Conservation (phyloP, 192 early-diverging fungal genomes). For the Coemansia sp. region DNA sequence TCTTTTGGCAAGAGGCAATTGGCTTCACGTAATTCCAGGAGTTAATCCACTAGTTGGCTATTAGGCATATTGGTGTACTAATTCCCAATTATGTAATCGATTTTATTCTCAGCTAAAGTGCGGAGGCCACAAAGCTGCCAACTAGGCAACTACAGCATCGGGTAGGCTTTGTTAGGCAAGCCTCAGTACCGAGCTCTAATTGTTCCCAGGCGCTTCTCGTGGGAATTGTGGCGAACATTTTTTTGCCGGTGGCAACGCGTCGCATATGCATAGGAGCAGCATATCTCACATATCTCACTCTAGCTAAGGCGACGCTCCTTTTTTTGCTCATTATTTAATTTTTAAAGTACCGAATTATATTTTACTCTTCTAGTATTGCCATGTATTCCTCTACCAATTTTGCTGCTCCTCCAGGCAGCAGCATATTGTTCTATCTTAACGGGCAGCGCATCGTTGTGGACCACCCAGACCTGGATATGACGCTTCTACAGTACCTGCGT, state of each 20-base stretch:
- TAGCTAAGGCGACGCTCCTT: neutral
- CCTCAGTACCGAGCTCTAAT: too few relatives aligned
- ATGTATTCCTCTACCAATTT: neutral
- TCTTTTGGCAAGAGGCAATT: neutral
- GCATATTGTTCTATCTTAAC: conserved; percentile 62
- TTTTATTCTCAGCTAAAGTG: too few relatives aligned
- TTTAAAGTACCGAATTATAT: neutral
- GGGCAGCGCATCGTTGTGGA: conserved; percentile 55
- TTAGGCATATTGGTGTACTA: too few relatives aligned
- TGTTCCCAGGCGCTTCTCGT: too few relatives aligned
- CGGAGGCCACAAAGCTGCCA: too few relatives aligned
- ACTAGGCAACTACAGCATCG: too few relatives aligned
- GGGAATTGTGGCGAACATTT: too few relatives aligned
- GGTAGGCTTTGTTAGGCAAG: too few relatives aligned
- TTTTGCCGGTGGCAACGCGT: too few relatives aligned
- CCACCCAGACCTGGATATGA: conserved; percentile 62
- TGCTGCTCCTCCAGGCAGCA: neutral
- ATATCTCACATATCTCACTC: neutral
- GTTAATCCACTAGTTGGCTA: neutral
- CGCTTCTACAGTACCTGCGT: conserved; percentile 67
- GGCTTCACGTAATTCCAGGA: neutral
- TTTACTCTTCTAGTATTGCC: neutral
- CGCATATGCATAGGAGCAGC: too few relatives aligned
- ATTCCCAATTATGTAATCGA: too few relatives aligned
- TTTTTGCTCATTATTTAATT: neutral